A percentile compares a stretch with the other conserved stretches of the same genome.
Conservation (phyloP, 2,329 filamentous ascomycete genomes). For the Penicillium sp. region DNA sequence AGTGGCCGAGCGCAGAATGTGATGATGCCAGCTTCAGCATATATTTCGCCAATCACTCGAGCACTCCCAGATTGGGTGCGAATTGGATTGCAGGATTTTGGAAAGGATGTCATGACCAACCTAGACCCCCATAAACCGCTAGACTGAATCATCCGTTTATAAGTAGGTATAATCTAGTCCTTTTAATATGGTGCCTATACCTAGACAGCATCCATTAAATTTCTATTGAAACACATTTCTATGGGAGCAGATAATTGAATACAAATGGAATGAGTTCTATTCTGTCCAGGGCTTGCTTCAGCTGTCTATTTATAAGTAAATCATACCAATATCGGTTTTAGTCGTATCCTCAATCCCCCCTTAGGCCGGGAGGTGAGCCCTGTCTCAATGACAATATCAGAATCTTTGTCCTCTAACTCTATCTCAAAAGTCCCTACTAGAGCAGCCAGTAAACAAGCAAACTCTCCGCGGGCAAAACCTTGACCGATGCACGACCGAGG, state of each 20-base stretch:
- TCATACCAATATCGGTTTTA: background rate
- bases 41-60: background rate
- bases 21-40: constrained; percentile 2
- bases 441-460: constrained; percentile 70
- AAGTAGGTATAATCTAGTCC: too few relatives aligned
- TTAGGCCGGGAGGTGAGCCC: constrained; percentile 8
- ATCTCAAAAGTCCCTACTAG: constrained; percentile 67
- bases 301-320: background rate
- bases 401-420: constrained; percentile 35
- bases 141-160: background rate
- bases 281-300: too few relatives aligned
- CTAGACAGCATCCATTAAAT: too few relatives aligned
- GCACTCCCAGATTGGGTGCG: constrained; percentile 8
- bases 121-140: constrained; percentile 3
- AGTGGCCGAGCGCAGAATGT: constrained; percentile 8
- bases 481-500: constrained; percentile 25
- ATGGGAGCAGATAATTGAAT: too few relatives aligned
- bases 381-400: constrained; percentile 9
- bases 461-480: constrained; percentile 64
- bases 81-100: constrained; percentile 5
- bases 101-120: constrained; percentile 6
- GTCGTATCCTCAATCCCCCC: background rate
- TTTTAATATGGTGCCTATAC: too few relatives aligned
- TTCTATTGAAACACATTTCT: too few relatives aligned
- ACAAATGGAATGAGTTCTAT: too few relatives aligned